A percentile compares a stretch with the other conserved stretches of the same genome.
Evolutionary conservation across 2,329 filamentous ascomycete species (phyloP).

Genomic region (Raffaelea ambrosiae): DNA sequence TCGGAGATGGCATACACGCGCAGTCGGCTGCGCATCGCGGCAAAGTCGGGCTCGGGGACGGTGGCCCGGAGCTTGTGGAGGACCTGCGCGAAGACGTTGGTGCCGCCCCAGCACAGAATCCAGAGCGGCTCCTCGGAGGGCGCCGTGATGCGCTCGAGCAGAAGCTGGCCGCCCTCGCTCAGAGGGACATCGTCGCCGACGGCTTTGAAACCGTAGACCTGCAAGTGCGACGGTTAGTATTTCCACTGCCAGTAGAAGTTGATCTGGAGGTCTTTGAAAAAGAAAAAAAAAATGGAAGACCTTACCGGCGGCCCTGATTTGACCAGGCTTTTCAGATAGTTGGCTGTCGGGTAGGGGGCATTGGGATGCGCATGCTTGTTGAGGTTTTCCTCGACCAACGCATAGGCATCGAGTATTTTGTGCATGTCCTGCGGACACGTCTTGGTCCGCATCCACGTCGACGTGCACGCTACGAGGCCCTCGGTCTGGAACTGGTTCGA

Average conservation of each 20-base stretch:
- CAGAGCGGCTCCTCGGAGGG: conserved; percentile 33
- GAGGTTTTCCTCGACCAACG: conserved; percentile 34
- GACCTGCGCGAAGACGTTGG: conserved; percentile 42
- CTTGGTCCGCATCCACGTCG: conserved; percentile 33
- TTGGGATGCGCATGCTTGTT: conserved; percentile 34
- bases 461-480: conserved; percentile 36
- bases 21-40: conserved; percentile 19
- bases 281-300: too few species aligned
- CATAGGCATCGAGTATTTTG: conserved; percentile 34
- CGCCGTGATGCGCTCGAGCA: conserved; percentile 23
- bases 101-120: conserved; percentile 45
- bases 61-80: conserved; percentile 29
- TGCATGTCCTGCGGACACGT: conserved; percentile 32
- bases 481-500: conserved; percentile 36
- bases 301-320: conserved; percentile 22
- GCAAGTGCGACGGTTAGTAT: too few species aligned
- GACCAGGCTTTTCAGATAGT: conserved; percentile 20
- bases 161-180: conserved; percentile 31
- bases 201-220: conserved; percentile 26
- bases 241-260: too few species aligned
- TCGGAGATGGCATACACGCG: conserved; percentile 50
- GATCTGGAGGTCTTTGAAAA: too few species aligned
- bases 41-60: conserved; percentile 20
- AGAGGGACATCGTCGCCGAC: conserved; percentile 21
- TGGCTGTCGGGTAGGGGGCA: conserved; percentile 23